Base-by-base conservation (phyloP, 225 moss, liverwort and hornwort species). In the Rhytidiadelphus loreus region DNA sequence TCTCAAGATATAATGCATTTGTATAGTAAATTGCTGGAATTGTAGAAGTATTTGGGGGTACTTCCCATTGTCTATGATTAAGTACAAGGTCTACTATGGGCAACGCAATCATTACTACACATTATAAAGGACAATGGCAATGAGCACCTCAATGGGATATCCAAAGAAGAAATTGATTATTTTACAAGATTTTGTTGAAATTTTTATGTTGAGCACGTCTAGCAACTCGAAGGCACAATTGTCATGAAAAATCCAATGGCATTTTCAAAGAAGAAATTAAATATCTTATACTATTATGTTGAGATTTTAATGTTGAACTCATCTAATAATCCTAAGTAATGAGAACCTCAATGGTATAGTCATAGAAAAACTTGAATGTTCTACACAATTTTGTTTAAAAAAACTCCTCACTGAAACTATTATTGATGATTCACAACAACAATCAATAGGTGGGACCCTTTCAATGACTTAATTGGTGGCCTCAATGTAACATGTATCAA, bases 61-160 rank as follows among this genome's bases (percentile, higher is more conserved):
- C n/a, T n/a, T 46, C 2, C 1, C 0, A 0, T 11, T 8, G 3
- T 52, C 4, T 35, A 22, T 22, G 1, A 22, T 22, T 35, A 23
- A 35, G 14, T 76, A 76, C 2, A 1, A 76, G n/a, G n/a, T n/a
- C 35, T 5, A 15, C 4, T 1, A 6, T 55, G 0, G 14, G 8
- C 8, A 76, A 52, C 0, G 6, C 24, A 77, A 53, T 5, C 23
- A 35, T 9, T 14, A 15, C 1, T 35, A 1, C 6, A 8, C 8
- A 35, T 35, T 14, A 15, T 8, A 53, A 53, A 0, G 8, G 8
- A 76, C 13, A 52, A 77, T 24, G 0, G 6, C 15, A 77, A 55
- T 53, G 37, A 55, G 6, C 1, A 77, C 24, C 9, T 53, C 9
- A 37, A 24, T 52, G 22, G 13, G 21, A 75, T 32, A 33, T 50